A percentile compares a stretch with the other conserved stretches of the same genome.
Conservation (phyloP, 805 yeast genomes). For the Tetrapisispora phaffii region DNA sequence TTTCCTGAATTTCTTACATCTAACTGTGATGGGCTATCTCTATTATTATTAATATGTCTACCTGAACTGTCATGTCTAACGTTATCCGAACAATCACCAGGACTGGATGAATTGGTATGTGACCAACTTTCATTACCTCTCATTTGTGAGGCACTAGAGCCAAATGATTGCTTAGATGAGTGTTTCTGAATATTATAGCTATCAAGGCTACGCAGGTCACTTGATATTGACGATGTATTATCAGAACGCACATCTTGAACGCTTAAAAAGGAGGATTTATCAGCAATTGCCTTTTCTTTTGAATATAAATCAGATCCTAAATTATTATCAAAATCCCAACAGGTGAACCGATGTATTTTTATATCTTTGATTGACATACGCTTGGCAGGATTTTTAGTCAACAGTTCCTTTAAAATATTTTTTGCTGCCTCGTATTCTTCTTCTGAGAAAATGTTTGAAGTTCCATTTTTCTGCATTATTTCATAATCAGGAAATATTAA, state of each 20-base stretch:
- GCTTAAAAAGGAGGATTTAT: constrained; percentile 18
- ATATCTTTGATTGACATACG: constrained; percentile 65
- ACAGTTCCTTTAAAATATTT: constrained; percentile 50
- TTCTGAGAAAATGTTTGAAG: constrained; percentile 27
- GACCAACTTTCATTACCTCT: background rate
- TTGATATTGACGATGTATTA: constrained; percentile 50
- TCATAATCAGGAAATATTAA: constrained; percentile 45
- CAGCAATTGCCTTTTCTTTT: constrained; percentile 13
- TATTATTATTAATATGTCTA: background rate
- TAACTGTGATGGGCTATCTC: background rate
- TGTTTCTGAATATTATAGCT: constrained; percentile 30
- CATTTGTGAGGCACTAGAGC: background rate
- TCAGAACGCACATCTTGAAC: constrained; percentile 18
- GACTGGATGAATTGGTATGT: background rate
- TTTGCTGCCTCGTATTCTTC: constrained; percentile 40
- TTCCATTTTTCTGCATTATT: constrained; percentile 18
- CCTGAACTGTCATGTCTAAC: background rate
- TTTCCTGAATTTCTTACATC: constrained; percentile 3
- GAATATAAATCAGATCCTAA: constrained; percentile 9
- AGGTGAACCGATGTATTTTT: constrained; percentile 64
- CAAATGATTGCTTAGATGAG: background rate
- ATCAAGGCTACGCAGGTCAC: constrained; percentile 59
- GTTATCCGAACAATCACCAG: background rate
- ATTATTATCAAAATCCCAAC: constrained; percentile 32
- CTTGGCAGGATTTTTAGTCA: constrained; percentile 58